Evolutionary conservation across 176 grass and related monocot genomes (phyloP), one percentile per base, ranked within the genome.

Genomic region (Echinochloa phyllopogon): DNA sequence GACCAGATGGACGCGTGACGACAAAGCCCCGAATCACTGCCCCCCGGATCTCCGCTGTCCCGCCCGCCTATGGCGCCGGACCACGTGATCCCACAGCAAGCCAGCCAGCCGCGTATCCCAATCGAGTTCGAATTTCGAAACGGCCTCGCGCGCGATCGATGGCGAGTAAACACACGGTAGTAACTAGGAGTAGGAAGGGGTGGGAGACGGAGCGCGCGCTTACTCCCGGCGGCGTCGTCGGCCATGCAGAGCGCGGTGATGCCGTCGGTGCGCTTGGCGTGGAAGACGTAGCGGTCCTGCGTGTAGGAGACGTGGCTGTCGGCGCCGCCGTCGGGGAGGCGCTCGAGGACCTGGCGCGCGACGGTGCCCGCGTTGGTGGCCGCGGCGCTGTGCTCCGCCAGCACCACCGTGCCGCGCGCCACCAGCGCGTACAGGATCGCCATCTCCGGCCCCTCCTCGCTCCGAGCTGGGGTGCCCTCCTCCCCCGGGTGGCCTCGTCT

Each of bases 201-300:
- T 0, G 1, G 11, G 17, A 21, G 8, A 1, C 3, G 2, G 0
- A 3, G 0, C 20, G 11, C 0, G 63, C 6, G 11, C 75, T 90
- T 86, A 95, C 93, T 63, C 73, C 91, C 94, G 25, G 91, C 91
- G 11, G 89, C 79, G 80, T 99, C 96, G 82, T 99, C 96, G 85
- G 96, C 96, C 93, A 96, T 94, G 89, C 96, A 99, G 15, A 99
- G 96, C n/a, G 91, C 88, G 74, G 96, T 99, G 91, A 99, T 87
- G 17, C 94, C 96, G 83, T 99, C 96, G 83, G 94, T 94, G 69
- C 91, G 91, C 88, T 99, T 99, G 88, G 90, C 96, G 80, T 99
- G 94, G 87, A 99, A 99, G 50, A 92, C 84, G 75, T 94, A 92
- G 18, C 91, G 91, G 77, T 99, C 96, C 93, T 94, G 96, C 62